Evolutionary conservation across 164 flowering plant species (phyloP), one percentile per base, ranked within the genome.

Genomic region (Liquidambar formosana): DNA sequence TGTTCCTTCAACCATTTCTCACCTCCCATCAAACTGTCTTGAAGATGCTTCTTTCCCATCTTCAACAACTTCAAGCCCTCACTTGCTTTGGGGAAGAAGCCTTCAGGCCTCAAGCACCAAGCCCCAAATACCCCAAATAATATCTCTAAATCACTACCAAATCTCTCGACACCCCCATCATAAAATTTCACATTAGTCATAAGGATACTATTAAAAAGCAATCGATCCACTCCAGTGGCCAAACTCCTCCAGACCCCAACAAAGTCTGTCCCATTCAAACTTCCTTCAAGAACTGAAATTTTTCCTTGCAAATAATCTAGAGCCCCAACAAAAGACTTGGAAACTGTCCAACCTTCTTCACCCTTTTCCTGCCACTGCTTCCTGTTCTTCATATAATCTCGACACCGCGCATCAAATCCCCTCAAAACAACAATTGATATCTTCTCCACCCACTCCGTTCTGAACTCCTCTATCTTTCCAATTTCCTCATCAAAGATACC

Each of bases 41-140:
- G 74, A 28, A 84, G 70, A 71, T 87, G 79, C 58, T 83, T 73
- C 67, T 86, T 83, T 10, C 57, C 84, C 89, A 89, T 81, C 71
- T 77, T 85, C 85, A 96, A 74, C 78, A 94, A 48, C 83, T 82
- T 90, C 81, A 90, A 76, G 23, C 96, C 88, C 64, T 89, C 94
- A 16, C 77, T 83, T n/a, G 68, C 25, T 70, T 82, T 89, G 0
- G 97, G 97, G 68, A 93, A 92, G 71, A 93, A 96, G 23, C 96
- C 92, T 80, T 90, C 88, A 3, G 97, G 98, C 64, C 98, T 89
- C 85, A 93, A 68, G 81, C 99, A 92, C 98, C 97, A 92, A 59
- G 88, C 76, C 27, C 85, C 38, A 75, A 96, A 93, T 11, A 92
- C 85, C 52, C 93, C 93, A 74, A 85, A 89, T 33, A 93, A 71